Evolutionary conservation across 1,139 yeast species (phyloP), one percentile per base, ranked within the genome.

Genomic region (Lodderomyces orthopsilosis): DNA sequence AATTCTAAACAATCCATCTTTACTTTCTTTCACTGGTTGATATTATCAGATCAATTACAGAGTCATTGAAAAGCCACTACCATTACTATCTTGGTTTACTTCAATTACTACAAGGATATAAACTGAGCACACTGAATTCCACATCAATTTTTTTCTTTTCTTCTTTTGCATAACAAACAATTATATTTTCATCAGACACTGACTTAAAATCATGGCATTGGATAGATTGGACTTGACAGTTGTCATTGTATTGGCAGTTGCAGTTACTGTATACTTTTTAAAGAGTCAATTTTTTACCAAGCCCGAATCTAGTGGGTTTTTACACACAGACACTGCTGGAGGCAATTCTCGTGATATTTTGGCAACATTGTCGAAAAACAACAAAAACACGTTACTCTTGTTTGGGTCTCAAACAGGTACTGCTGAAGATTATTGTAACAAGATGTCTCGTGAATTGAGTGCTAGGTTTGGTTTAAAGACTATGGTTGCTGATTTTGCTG

Each of bases 321-420:
- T 51, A 9, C 59, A 59, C 17, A 70, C 70, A 49, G 68, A 66
- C 19, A 62, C 70, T 10, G 59, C 61, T 37, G 70, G 70, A 34
- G 63, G 66, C 26, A 59, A 53, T 38, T 70, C 81, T 39, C 73
- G 89, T 57, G 82, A 89, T 59, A 70, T 94, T 40, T 74, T 83
- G 26, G 80, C 81, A 49, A 80, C 80, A 13, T 68, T 90, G 54
- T 70, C 72, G 44, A 70, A 72, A 38, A 83, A 83, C 56, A 74
- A 78, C 50, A 91, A 93, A 65, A 84, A 86, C 54, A 84, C 87
- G 40, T 71, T 86, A 35, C 83, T 93, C n/a, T 78, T 93, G 52
- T 94, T 77, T 61, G 98, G 96, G 5, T 91, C 98, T 5, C 99
- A 93, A 67, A 94, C 99, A 10, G 99, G 99, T 52, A 93, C 99